These are phyloP conservation scores for Plasmodium relictum DNA, from an alignment of 169 alveolate species.

Conservation along the genomic window DNA sequence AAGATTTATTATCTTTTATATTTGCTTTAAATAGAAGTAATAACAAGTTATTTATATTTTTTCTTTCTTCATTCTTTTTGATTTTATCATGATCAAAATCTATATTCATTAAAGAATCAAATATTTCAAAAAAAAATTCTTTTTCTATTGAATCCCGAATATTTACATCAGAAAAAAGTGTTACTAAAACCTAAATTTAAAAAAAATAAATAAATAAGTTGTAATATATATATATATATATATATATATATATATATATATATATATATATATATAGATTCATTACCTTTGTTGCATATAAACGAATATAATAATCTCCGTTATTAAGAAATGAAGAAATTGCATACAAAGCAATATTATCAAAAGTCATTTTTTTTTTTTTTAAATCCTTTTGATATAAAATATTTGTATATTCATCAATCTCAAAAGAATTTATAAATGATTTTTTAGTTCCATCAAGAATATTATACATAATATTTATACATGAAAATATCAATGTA, in stretches of 20 bases:
- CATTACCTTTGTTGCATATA: slow-evolving; percentile 44
- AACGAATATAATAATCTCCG: slow-evolving; percentile 52
- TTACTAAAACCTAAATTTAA: slow-evolving; percentile 26
- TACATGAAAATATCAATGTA: slow-evolving; percentile 37
- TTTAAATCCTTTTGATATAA: slow-evolving; percentile 32
- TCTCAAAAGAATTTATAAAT: slow-evolving; percentile 38
- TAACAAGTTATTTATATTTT: slow-evolving; percentile 19
- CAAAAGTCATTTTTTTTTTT: slow-evolving; percentile 27
- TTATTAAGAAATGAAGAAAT: slow-evolving; percentile 10
- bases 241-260: slow-evolving; percentile 11
- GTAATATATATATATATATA: not conserved
- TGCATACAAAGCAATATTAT: slow-evolving; percentile 27
- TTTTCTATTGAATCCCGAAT: slow-evolving; percentile 67
- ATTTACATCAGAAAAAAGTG: slow-evolving; percentile 31
- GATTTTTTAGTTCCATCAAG: slow-evolving; percentile 42
- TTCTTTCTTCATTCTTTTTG: slow-evolving; percentile 42
- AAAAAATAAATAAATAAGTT: slow-evolving; percentile 20
- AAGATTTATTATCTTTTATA: slow-evolving; percentile 39
- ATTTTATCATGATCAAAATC: slow-evolving; percentile 9
- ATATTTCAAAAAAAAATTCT: slow-evolving; percentile 28
- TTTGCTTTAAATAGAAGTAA: slow-evolving; percentile 35
- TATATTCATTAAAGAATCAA: slow-evolving; percentile 54
- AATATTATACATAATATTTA: slow-evolving; percentile 57
- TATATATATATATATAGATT: not conserved
- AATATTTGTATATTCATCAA: slow-evolving; percentile 62